Percentiles rank a stretch among this genome's conserved stretches.
Conservation (phyloP, 2,329 filamentous ascomycete genomes). For the Alternaria consortialis region DNA sequence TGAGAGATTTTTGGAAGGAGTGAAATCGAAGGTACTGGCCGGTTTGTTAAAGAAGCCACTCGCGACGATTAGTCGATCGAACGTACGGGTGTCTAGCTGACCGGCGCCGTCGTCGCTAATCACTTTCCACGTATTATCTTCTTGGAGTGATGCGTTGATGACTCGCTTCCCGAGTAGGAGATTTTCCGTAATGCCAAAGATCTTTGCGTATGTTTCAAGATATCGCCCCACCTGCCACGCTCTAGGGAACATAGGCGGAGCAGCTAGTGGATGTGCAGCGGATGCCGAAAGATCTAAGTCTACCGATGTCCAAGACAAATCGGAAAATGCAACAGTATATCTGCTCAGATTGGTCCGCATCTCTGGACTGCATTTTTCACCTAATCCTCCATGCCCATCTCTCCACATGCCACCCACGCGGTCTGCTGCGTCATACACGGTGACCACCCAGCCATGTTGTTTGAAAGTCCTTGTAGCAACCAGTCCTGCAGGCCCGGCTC, state of each 20-base stretch:
- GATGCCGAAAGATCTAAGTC: conserved; percentile 45
- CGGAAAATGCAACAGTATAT: conserved; percentile 71
- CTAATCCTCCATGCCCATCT: conserved; percentile 51
- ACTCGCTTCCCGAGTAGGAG: conserved; percentile 59
- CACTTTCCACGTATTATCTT: conserved; percentile 31
- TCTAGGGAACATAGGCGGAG: conserved; percentile 71
- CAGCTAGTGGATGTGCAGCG: conserved; percentile 1
- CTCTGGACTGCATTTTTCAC: conserved; percentile 69
- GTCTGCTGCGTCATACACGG: conserved; percentile 72
- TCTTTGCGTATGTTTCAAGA: conserved; percentile 69
- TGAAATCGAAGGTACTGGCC: conserved; percentile 23
- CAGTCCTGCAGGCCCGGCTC: conserved; percentile 56
- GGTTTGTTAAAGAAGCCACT: conserved; percentile 75
- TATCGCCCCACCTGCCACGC: conserved; percentile 82
- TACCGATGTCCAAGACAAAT: conserved; percentile 72
- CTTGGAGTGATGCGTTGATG: conserved; percentile 31
- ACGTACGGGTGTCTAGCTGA: conserved; percentile 48
- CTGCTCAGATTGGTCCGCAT: conserved; percentile 76
- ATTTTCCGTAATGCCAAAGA: conserved; percentile 63
- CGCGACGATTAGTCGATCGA: conserved; percentile 76
- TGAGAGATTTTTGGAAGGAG: neutral
- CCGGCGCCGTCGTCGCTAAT: conserved; percentile 24
- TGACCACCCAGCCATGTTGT: conserved; percentile 71
- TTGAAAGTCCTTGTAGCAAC: conserved; percentile 72
- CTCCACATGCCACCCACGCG: conserved; percentile 84